Percentiles rank a stretch among this genome's conserved stretches.
phyloP scores from a whole-genome alignment of 441 rosid genomes.

The Capsella rubella region DNA sequence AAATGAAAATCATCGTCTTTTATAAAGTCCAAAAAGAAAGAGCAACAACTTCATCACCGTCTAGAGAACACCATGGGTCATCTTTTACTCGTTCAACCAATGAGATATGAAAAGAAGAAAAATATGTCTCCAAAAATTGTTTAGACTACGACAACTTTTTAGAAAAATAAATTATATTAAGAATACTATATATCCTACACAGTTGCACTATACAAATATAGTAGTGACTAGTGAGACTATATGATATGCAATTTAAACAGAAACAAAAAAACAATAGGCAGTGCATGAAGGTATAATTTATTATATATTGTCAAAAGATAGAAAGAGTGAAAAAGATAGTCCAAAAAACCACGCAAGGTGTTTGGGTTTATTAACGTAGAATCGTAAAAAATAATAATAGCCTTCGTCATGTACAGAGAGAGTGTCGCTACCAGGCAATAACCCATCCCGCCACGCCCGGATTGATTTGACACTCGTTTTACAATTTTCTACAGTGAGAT shows the following conservation, averaged over 20 bases:
- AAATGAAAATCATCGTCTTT: background rate
- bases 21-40: conserved; percentile 5
- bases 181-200: background rate
- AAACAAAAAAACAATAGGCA: background rate
- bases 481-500: conserved; percentile 7
- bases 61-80: conserved; percentile 37
- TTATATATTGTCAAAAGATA: conserved; percentile 2
- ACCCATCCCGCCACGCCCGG: conserved; percentile 49
- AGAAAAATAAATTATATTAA: too few relatives aligned
- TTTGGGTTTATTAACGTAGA: conserved; percentile 29
- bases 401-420: conserved; percentile 35
- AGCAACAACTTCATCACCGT: conserved; percentile 32
- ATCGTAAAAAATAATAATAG: conserved; percentile 37
- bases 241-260: too few relatives aligned
- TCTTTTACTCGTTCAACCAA: conserved; percentile 45
- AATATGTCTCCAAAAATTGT: conserved; percentile 4
- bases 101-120: conserved; percentile 12
- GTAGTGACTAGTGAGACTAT: too few relatives aligned
- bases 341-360: conserved; percentile 41
- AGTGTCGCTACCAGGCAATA: conserved; percentile 33
- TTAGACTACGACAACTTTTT: background rate
- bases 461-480: conserved; percentile 44
- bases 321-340: conserved; percentile 37
- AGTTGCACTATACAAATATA: too few relatives aligned
- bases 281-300: conserved; percentile 9